These are phyloP conservation scores for Agaricales sp. DNA, from an alignment of 1,284 basidiomycete genomes.

Conservation along the genomic window DNA sequence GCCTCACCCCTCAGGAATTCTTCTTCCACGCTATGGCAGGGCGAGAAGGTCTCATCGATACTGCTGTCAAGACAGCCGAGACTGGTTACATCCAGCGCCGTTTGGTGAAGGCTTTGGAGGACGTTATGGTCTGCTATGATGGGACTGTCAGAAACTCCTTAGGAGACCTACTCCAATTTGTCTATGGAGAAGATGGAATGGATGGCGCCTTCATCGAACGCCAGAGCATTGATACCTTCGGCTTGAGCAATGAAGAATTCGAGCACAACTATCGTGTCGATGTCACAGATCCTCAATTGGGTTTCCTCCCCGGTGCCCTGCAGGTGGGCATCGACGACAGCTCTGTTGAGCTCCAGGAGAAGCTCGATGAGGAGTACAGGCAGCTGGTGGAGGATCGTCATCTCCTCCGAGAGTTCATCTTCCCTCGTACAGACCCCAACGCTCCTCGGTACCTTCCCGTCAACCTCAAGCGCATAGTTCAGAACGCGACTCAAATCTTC, in stretches of 20 bases:
- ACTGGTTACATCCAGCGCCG: constrained; percentile 99
- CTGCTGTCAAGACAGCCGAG: too few species aligned
- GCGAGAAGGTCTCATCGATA: constrained; percentile 98
- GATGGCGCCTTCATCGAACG: constrained; percentile 97
- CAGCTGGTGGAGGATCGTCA: constrained; percentile 73
- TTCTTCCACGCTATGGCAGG: constrained; percentile 99
- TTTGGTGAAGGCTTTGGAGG: constrained; percentile 95
- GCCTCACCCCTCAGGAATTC: constrained; percentile 95
- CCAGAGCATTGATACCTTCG: constrained; percentile 87
- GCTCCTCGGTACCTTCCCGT: constrained; percentile 81
- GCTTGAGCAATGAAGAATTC: constrained; percentile 77
- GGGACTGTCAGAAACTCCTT: too few species aligned
- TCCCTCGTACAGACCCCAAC: constrained; percentile 68
- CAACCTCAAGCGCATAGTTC: constrained; percentile 90
- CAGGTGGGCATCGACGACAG: constrained; percentile 93
- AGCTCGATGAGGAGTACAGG: constrained; percentile 83
- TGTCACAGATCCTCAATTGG: constrained; percentile 71
- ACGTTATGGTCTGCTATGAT: constrained; percentile 96
- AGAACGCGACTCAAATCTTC: constrained; percentile 97
- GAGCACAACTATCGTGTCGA: constrained; percentile 90
- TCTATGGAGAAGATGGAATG: constrained; percentile 98
- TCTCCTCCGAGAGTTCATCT: constrained; percentile 75
- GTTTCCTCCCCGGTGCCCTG: constrained; percentile 73
- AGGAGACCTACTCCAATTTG: constrained; percentile 93
- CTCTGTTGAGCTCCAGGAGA: constrained; percentile 81